Evolutionary conservation across 139 green algal genomes (phyloP).

Genomic region (Mesotaenium endlicherianum): DNA sequence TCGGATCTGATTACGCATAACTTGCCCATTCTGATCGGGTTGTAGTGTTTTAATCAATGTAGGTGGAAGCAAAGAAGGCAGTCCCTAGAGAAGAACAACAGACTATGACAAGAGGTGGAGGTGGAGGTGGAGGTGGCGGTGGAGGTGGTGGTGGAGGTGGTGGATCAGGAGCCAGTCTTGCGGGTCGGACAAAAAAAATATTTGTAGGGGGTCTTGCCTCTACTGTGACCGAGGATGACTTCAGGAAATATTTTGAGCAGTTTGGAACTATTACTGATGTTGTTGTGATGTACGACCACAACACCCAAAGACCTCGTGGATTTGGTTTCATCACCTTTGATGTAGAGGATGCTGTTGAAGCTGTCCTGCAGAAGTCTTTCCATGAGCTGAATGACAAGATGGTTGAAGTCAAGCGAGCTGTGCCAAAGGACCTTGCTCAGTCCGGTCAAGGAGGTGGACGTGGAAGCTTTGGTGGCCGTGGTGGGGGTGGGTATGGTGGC

Average conservation of each 20-base stretch:
- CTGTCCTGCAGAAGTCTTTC: constrained; percentile 73
- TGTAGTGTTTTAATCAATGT: no score
- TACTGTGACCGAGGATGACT: constrained; percentile 76
- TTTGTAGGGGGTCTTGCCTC: constrained; percentile 92
- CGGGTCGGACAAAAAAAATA: constrained; percentile 78
- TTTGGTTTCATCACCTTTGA: constrained; percentile 97
- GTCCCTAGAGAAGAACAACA: constrained; percentile 86
- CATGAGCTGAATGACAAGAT: constrained; percentile 90
- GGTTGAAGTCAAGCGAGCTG: constrained; percentile 36
- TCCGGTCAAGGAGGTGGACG: neutral
- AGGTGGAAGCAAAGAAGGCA: constrained; percentile 94
- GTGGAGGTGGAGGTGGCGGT: neutral
- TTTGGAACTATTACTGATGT: constrained; percentile 81
- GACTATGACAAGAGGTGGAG: constrained; percentile 28
- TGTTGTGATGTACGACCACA: constrained; percentile 96
- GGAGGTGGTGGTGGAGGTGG: neutral
- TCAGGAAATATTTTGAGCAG: constrained; percentile 74
- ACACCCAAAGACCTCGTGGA: constrained; percentile 84
- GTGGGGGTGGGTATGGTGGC: neutral
- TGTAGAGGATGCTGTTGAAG: constrained; percentile 82
- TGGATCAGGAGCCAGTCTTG: neutral
- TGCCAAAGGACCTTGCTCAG: neutral
- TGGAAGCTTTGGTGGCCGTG: neutral
- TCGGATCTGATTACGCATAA: no score
- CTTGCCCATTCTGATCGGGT: no score